Evolutionary conservation across 2,329 filamentous ascomycete genomes (phyloP), one percentile per base, ranked within the genome.

Genomic region (Didymella keratinophila): DNA sequence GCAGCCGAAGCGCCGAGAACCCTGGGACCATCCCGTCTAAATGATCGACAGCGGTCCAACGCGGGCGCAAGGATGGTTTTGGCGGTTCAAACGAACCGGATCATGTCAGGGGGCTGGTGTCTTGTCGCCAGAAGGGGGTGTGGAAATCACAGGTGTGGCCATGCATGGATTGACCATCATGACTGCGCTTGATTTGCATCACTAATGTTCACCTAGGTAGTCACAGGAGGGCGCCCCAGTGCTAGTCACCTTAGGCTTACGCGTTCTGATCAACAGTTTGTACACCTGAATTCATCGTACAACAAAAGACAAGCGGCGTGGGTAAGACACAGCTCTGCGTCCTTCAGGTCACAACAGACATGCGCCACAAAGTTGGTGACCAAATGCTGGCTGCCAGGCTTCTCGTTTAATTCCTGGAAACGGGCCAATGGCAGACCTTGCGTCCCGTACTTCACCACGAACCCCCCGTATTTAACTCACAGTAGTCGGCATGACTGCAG

Each of bases 1-100:
- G 69, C 71, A 73, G 70, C 71, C 72, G 71, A 74, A 66, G 71
- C 71, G 67, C 71, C 71, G 71, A 73, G 42, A 63, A 70, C 65
- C 72, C 71, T 72, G 66, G 67, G 60, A 63, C 66, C 68, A 64
- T 74, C 70, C 71, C 71, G 72, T 62, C 64, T 69, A 59, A 63
- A 68, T 70, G 74, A 76, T 76, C 74, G 71, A 71, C 74, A 67
- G 68, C 70, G 70, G 71, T 72, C 63, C 61, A 66, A 65, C 63
- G 63, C 66, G 66, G 63, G 63, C 64, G 65, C 69, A 71, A 66
- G 66, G 61, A 66, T 71, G 56, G 42, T 64, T 64, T 65, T 63
- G 58, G 64, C 58, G 61, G 58, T 66, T 62, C 65, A 70, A 68
- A 67, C 65, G 68, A 69, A 67, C 67, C 62, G 62, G 65, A 64